phyloP scores from a whole-genome alignment of 306 rosid genomes.

The Abrus precatorius region DNA sequence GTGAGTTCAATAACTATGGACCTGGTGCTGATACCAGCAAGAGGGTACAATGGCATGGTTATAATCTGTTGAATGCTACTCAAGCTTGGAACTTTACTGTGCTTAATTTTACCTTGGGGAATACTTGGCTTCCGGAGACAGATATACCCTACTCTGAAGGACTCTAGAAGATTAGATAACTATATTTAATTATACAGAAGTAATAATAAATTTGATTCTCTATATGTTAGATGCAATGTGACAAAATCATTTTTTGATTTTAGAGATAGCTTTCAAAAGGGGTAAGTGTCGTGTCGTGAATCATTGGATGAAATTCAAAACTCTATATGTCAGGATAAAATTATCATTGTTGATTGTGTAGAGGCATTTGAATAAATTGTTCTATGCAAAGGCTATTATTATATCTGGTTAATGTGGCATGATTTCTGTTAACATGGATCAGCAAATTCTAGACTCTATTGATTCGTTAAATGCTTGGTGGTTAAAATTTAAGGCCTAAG shows the following conservation, averaged over 20 bases:
- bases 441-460: neutral
- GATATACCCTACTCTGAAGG: slow-evolving; percentile 73
- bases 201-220: slow-evolving; percentile 33
- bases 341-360: neutral
- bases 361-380: neutral
- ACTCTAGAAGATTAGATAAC: slow-evolving; percentile 39
- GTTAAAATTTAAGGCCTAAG: neutral
- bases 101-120: slow-evolving; percentile 64
- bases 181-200: neutral
- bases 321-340: neutral
- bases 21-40: slow-evolving; percentile 66
- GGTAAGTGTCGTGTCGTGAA: neutral
- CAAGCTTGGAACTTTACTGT: slow-evolving; percentile 80
- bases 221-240: slow-evolving; percentile 23
- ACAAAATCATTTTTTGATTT: neutral
- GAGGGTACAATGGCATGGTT: slow-evolving; percentile 81
- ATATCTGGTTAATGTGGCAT: neutral
- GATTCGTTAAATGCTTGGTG: neutral
- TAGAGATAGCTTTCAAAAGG: neutral
- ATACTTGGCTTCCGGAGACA: slow-evolving; percentile 77
- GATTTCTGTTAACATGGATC: neutral
- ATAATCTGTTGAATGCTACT: slow-evolving; percentile 55
- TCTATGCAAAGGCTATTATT: neutral
- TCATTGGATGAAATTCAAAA: slow-evolving; percentile 36
- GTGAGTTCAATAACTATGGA: slow-evolving; percentile 74